Evolutionary conservation across 345 rosid species (phyloP), one percentile per base, ranked within the genome.

Genomic region (Syzygium aromaticum): DNA sequence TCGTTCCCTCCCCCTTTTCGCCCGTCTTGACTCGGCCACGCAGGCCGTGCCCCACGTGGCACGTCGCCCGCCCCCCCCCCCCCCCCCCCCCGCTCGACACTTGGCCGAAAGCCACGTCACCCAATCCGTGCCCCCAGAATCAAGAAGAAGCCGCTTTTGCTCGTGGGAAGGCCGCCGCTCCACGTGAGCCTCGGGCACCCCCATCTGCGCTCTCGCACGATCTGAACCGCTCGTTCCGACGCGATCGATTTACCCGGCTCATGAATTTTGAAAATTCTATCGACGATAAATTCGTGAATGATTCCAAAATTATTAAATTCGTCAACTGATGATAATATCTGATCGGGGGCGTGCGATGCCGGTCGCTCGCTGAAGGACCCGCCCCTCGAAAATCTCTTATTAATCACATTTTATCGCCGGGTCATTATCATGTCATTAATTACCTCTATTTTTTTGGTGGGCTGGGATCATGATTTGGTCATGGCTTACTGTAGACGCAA

Each of bases 221-320:
- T 67, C 1, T 8, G 1, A 30, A 3, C 23, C 43, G 0, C 8
- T 28, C 3, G 3, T 30, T 67, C 2, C 0, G 6, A 8, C 11
- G 33, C 11, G 43, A 30, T 19, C 13, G 6, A 33, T 9, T 4
- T 21, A 67, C 7, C 33, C 1, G 11, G 4, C 46, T 67, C 3
- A 0, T 0, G 3, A 67, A 67, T 17, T 7, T 6, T 5, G 25
- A 3, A 10, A 67, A 30, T 67, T 30, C 3, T 1, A 5, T 5
- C 43, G 3, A 8, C 30, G n/a, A n/a, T 30, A 33, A 67, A 33
- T 33, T 8, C 15, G 23, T 6, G 5, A 33, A 17, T 11, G 5
- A 30, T 5, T 67, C 12, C 5, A 8, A 21, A 67, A 67, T 17
- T 33, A 67, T 11, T 67, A 17, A 16, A 30, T 16, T 67, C 23